A percentile compares a stretch with the other conserved stretches of the same genome.
Conservation (phyloP, 2,329 filamentous ascomycete species). For the Neobulgaria alba region DNA sequence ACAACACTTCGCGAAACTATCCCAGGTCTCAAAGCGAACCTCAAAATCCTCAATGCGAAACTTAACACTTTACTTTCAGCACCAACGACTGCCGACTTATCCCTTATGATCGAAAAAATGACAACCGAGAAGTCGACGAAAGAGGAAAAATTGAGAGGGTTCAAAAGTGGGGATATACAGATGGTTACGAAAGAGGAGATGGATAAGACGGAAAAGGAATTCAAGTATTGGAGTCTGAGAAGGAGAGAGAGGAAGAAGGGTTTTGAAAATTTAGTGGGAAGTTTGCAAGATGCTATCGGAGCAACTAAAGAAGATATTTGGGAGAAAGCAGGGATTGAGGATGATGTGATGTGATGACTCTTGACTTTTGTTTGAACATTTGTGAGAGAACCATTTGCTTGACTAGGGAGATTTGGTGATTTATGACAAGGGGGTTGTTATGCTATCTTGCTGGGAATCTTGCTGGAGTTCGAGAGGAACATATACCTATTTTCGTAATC, state of each 20-base stretch:
- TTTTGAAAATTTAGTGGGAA: conserved; percentile 29
- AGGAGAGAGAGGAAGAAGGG: conserved; percentile 24
- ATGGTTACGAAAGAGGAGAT: conserved; percentile 41
- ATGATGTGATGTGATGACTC: conserved; percentile 5
- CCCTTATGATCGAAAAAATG: conserved; percentile 34
- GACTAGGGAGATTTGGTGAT: too few species aligned
- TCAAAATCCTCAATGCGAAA: conserved; percentile 37
- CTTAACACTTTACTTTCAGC: conserved; percentile 33
- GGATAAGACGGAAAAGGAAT: conserved; percentile 36
- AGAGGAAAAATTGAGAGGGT: conserved; percentile 31
- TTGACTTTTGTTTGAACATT: too few species aligned
- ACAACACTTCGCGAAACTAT: conserved; percentile 36
- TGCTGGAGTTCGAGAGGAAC: too few species aligned
- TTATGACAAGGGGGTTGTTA: too few species aligned
- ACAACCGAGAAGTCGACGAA: conserved; percentile 36
- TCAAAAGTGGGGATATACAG: conserved; percentile 32
- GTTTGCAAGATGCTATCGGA: conserved; percentile 37
- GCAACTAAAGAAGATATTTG: conserved; percentile 40
- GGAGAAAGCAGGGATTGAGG: conserved; percentile 30
- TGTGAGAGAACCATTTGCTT: too few species aligned
- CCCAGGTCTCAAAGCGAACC: conserved; percentile 38
- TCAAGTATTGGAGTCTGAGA: conserved; percentile 35
- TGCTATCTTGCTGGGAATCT: too few species aligned
- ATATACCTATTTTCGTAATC: too few species aligned
- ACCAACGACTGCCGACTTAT: conserved; percentile 43